These are phyloP conservation scores for Cladosporium sphaerospermum DNA, from an alignment of 2,329 filamentous ascomycete species.

Conservation along the genomic window DNA sequence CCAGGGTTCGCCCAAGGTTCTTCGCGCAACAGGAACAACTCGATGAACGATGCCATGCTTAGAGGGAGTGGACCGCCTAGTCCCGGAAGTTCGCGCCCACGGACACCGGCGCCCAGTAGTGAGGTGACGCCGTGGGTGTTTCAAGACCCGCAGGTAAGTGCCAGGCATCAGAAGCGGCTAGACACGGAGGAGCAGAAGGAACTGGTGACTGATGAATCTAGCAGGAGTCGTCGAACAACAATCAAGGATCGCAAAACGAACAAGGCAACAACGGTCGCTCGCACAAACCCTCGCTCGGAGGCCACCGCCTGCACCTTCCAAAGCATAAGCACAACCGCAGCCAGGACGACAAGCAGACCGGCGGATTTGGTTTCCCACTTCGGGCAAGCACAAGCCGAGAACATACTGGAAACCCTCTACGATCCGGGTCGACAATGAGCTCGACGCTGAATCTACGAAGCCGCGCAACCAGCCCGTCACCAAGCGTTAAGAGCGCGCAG, in stretches of 20 bases:
- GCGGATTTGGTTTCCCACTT: constrained; percentile 46
- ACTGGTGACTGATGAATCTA: background rate
- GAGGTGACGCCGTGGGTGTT: constrained; percentile 98
- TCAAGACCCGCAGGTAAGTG: constrained; percentile 46
- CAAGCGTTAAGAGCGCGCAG: constrained; percentile 61
- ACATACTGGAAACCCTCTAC: constrained; percentile 55
- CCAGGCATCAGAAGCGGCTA: too few species aligned
- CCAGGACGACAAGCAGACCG: constrained; percentile 49
- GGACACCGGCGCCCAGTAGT: constrained; percentile 63
- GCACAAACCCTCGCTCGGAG: constrained; percentile 41
- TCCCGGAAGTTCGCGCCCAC: constrained; percentile 67
- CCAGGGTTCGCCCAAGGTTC: constrained; percentile 48
- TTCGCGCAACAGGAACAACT: constrained; percentile 70
- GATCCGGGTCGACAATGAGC: constrained; percentile 41
- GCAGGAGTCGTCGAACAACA: constrained; percentile 4
- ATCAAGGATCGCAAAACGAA: constrained; percentile 8
- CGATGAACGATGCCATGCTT: constrained; percentile 58
- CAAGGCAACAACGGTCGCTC: constrained; percentile 28
- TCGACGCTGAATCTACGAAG: constrained; percentile 48
- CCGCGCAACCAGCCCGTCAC: constrained; percentile 75
- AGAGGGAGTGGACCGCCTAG: constrained; percentile 55
- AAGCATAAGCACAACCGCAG: constrained; percentile 63
- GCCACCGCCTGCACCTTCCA: constrained; percentile 56
- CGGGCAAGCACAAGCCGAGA: constrained; percentile 72
- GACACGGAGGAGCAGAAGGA: too few species aligned